Base-by-base conservation (phyloP, 805 yeast genomes). In the Candida andamanensis region DNA sequence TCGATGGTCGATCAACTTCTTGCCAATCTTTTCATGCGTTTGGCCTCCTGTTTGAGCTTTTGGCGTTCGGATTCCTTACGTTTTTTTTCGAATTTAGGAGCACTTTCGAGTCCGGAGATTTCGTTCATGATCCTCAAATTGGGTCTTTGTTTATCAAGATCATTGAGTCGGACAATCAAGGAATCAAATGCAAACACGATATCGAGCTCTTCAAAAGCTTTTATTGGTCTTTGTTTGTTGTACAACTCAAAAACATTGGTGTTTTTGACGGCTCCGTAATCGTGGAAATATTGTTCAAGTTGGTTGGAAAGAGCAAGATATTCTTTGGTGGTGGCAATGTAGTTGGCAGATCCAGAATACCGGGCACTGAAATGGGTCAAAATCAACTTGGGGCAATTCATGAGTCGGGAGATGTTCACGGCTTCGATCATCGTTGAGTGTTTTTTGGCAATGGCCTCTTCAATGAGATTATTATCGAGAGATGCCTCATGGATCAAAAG, bases 361-460 rank as follows among this genome's bases (percentile, higher is more conserved):
- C 99, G 69, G 42, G 92, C 94, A 36, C 95, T 83, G 60, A 92
- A 89, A 60, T 92, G 99, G 0, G 98, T 92, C 25, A 92, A 61
- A 4, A 92, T 63, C 17, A 86, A 57, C 41, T 79, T 75, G 18
- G 69, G 64, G 15, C 89, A 86, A 15, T 70, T 58, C 97, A 92
- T 90, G 22, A 63, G 55, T 34, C 72, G 64, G 1, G 85, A 76
- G 2, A 87, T 78, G 11, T 61, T 63, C 17, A 89, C 67, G 0
- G 97, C 97, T 50, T 90, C 97, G 14, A 82, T 73, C 35, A 87
- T 75, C 0, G 99, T 92, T 10, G 95, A 78, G 52, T 92, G 99
- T 39, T 76, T 74, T 52, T 92, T 92, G 20, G 72, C 68, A 17
- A 73, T 56, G 0, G 98, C 98, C 53, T 87, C 97, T 33, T 73